Evolutionary conservation across 2,329 filamentous ascomycete species (phyloP).

Genomic region (Chrysosporium keratinophilum): DNA sequence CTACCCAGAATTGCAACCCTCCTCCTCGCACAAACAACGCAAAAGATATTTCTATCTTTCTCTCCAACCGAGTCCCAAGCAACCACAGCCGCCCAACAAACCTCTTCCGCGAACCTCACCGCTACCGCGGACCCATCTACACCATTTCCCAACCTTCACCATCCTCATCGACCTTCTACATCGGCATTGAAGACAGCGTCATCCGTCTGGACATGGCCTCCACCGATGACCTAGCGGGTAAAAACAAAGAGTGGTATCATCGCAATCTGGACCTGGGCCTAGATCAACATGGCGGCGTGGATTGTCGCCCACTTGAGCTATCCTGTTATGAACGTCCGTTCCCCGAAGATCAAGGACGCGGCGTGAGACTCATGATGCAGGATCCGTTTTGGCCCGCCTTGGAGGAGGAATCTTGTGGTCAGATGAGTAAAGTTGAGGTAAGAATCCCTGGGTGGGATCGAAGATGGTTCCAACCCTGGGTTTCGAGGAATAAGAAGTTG

Average conservation of each 20-base stretch:
- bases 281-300: constrained; percentile 17
- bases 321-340: constrained; percentile 38
- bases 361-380: constrained; percentile 30
- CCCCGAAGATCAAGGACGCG: constrained; percentile 23
- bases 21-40: background rate
- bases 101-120: constrained; percentile 17
- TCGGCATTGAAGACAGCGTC: constrained; percentile 35
- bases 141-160: constrained; percentile 37
- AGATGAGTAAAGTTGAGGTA: constrained; percentile 15
- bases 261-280: constrained; percentile 23
- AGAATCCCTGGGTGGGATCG: constrained; percentile 30
- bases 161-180: constrained; percentile 38
- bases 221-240: constrained; percentile 33
- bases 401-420: constrained; percentile 16
- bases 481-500: constrained; percentile 20
- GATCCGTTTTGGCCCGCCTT: constrained; percentile 22
- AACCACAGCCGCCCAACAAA: constrained; percentile 22
- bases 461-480: constrained; percentile 24
- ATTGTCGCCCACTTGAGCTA: constrained; percentile 26
- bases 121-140: constrained; percentile 38
- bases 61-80: constrained; percentile 9
- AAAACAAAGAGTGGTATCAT: constrained; percentile 26
- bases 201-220: constrained; percentile 37
- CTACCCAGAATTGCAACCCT: background rate
- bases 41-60: no score